These are phyloP conservation scores for Calocybe cyanea DNA, from an alignment of 768 basidiomycete genomes.

Conservation along the genomic window DNA sequence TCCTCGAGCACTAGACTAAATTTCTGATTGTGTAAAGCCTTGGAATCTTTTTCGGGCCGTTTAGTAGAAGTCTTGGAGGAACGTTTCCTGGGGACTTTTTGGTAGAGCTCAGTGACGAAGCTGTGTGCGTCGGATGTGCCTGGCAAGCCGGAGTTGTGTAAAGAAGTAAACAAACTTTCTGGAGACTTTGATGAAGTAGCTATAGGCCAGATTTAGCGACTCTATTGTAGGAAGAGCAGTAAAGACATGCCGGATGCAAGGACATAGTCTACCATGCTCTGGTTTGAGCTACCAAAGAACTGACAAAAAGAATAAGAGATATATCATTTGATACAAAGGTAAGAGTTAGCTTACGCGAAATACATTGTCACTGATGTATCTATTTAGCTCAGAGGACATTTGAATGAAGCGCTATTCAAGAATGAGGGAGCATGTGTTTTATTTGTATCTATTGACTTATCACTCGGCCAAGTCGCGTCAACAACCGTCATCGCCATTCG, in stretches of 20 bases:
- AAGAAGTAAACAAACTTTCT: conserved; percentile 70
- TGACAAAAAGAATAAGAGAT: too few relatives aligned
- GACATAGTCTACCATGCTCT: conserved; percentile 82
- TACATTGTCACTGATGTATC: conserved; percentile 77
- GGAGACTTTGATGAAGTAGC: conserved; percentile 84
- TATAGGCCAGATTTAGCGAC: conserved; percentile 21
- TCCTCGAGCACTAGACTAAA: conserved; percentile 87
- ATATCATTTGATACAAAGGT: background rate
- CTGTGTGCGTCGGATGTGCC: conserved; percentile 74
- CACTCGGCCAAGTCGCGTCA: too few relatives aligned
- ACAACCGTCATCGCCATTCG: too few relatives aligned
- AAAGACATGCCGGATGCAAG: conserved; percentile 70
- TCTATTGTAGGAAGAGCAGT: background rate
- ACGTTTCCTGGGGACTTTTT: conserved; percentile 71
- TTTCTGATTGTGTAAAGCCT: conserved; percentile 62
- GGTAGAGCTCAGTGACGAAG: conserved; percentile 77
- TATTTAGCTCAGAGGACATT: conserved; percentile 64
- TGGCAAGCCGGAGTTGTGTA: conserved; percentile 77
- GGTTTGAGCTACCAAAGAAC: conserved; percentile 84
- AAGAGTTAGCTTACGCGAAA: conserved; percentile 47
- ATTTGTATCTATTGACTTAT: too few relatives aligned
- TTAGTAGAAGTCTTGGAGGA: conserved; percentile 44
- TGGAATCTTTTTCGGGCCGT: conserved; percentile 74
- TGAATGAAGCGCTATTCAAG: too few relatives aligned
- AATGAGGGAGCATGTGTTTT: too few relatives aligned